Conservation (phyloP, 2,329 filamentous ascomycete genomes). For the Sarocladium oryzae region DNA sequence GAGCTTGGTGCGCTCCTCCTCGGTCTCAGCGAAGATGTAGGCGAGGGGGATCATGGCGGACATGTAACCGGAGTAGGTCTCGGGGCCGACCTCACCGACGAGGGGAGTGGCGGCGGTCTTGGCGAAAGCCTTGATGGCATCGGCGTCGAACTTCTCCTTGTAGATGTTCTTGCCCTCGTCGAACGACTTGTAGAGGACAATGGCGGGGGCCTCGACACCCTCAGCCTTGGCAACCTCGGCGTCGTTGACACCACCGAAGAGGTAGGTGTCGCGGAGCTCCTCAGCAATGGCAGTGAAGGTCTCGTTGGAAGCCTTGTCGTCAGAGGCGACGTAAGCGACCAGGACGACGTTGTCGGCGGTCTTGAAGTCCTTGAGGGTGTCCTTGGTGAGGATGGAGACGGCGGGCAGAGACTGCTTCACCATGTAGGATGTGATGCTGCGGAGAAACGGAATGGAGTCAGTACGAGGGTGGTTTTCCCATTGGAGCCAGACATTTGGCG, state of each 20-base stretch:
- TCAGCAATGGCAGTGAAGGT: constrained; percentile 71
- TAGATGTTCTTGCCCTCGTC: constrained; percentile 92
- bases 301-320: constrained; percentile 80
- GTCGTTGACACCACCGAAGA: constrained; percentile 86
- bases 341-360: constrained; percentile 94
- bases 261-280: constrained; percentile 78
- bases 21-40: constrained; percentile 93
- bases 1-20: constrained; percentile 80
- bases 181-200: constrained; percentile 96
- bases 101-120: constrained; percentile 82
- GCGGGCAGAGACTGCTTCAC: constrained; percentile 94
- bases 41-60: constrained; percentile 83
- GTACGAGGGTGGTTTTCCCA: constrained; percentile 8
- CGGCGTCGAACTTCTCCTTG: constrained; percentile 69
- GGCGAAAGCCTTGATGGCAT: constrained; percentile 75
- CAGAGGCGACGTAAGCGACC: constrained; percentile 75
- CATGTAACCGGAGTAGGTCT: constrained; percentile 96
- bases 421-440: constrained; percentile 77
- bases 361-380: constrained; percentile 93
- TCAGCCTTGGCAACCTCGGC: constrained; percentile 80
- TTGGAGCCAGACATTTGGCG: not conserved
- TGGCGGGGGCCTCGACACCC: constrained; percentile 76
- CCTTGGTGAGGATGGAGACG: constrained; percentile 74
- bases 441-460: not conserved
- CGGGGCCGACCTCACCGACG: constrained; percentile 91